Evolutionary conservation across 1,284 basidiomycete genomes (phyloP).

Genomic region (Heterobasidion parviporum): DNA sequence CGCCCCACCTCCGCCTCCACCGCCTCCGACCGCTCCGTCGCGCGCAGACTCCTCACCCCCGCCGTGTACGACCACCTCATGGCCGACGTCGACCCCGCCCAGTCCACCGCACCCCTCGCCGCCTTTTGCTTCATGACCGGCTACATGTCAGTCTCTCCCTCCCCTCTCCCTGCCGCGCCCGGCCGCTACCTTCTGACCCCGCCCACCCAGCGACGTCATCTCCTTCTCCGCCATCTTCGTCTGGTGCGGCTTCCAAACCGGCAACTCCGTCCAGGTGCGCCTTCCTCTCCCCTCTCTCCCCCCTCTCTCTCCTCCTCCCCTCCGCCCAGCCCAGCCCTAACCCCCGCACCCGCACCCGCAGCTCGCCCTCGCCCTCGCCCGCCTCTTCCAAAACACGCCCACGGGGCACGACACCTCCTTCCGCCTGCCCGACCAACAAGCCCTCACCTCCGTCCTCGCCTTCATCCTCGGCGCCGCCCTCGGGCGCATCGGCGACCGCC

Average conservation of each 20-base stretch:
- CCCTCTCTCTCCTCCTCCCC: conserved; percentile 1
- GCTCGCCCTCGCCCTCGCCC: conserved; percentile 53
- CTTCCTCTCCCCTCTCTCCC: conserved; percentile 20
- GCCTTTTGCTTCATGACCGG: conserved; percentile 85
- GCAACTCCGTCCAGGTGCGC: conserved; percentile 50
- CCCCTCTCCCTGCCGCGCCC: too few species aligned
- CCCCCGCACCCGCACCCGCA: conserved; percentile 24
- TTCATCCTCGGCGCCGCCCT: conserved; percentile 70
- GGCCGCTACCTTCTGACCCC: not conserved
- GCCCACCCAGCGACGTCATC: conserved; percentile 47
- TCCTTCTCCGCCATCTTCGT: conserved; percentile 78
- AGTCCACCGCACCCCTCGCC: conserved; percentile 52
- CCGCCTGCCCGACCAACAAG: conserved; percentile 75
- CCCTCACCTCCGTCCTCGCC: conserved; percentile 64
- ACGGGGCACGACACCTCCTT: conserved; percentile 46
- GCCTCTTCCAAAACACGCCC: conserved; percentile 52
- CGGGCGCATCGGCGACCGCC: conserved; percentile 58
- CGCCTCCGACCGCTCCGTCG: not conserved
- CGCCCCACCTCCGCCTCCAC: conserved; percentile 2
- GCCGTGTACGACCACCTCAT: conserved; percentile 4
- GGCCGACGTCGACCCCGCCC: conserved; percentile 52
- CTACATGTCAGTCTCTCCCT: conserved; percentile 48
- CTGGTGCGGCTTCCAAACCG: conserved; percentile 86
- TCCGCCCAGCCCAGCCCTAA: conserved; percentile 18
- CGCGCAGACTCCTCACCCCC: not conserved